Evolutionary conservation across 495 filamentous ascomycete genomes (phyloP).

Genomic region (Saxophila tyrrhenica): DNA sequence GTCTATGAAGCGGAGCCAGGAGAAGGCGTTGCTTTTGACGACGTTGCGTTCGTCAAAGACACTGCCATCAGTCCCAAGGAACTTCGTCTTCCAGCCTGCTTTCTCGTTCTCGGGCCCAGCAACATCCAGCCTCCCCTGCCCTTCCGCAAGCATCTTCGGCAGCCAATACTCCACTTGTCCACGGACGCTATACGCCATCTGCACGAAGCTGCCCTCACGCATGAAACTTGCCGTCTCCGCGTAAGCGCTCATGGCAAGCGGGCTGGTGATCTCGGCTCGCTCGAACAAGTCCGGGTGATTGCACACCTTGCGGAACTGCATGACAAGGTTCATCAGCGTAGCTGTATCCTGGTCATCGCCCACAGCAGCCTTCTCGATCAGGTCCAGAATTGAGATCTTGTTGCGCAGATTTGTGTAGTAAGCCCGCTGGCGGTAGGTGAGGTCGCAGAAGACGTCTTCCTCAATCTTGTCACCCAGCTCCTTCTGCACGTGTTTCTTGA

Average conservation of each 20-base stretch:
- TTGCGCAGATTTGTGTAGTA: constrained; percentile 84
- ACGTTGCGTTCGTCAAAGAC: constrained; percentile 80
- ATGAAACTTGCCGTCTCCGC: constrained; percentile 92
- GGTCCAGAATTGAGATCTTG: constrained; percentile 96
- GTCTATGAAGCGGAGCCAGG: constrained; percentile 82
- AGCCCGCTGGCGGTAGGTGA: constrained; percentile 94
- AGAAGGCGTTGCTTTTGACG: constrained; percentile 59
- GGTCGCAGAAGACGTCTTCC: constrained; percentile 86
- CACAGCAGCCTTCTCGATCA: constrained; percentile 91
- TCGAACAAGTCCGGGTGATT: constrained; percentile 98
- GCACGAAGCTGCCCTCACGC: constrained; percentile 69
- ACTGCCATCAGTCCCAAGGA: constrained; percentile 68
- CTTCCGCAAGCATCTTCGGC: constrained; percentile 65
- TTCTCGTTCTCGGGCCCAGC: constrained; percentile 60
- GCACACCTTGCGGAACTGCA: constrained; percentile 99
- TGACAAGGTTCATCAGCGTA: constrained; percentile 96
- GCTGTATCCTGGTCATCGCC: constrained; percentile 91
- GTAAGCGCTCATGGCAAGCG: constrained; percentile 69
- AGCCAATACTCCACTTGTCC: constrained; percentile 75
- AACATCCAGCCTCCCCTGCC: constrained; percentile 63
- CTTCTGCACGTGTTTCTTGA: constrained; percentile 98
- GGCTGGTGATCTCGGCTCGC: constrained; percentile 79
- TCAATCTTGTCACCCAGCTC: constrained; percentile 98
- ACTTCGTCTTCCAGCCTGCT: constrained; percentile 67
- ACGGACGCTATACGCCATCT: constrained; percentile 76